Evolutionary conservation across 495 filamentous ascomycete species (phyloP).

Genomic region (Trichoderma reesei): DNA sequence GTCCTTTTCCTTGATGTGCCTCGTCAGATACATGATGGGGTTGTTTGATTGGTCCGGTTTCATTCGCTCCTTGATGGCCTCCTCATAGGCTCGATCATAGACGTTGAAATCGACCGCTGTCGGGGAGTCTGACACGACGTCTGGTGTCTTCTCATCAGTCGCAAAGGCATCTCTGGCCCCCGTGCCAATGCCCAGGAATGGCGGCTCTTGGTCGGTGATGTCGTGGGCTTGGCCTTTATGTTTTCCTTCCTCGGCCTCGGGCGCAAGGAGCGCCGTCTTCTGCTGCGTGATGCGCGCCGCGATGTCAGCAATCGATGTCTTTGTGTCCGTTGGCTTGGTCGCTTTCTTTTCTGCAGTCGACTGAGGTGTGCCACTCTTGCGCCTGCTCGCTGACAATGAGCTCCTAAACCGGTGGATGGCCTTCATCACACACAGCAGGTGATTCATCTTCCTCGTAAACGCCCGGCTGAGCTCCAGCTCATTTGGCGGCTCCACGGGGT

Average conservation of each 20-base stretch:
- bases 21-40: conserved; percentile 11
- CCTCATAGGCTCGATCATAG: conserved; percentile 77
- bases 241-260: conserved; percentile 11
- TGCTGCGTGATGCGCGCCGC: conserved; percentile 30
- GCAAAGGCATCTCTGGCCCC: conserved; percentile 35
- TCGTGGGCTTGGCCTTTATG: conserved; percentile 58
- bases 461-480: conserved; percentile 82
- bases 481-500: conserved; percentile 69
- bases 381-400: conserved; percentile 26
- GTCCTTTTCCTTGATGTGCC: conserved; percentile 10
- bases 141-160: conserved; percentile 18
- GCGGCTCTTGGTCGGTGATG: conserved; percentile 47
- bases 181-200: conserved; percentile 67
- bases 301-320: conserved; percentile 12
- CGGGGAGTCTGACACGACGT: conserved; percentile 73
- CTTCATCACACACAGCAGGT: conserved; percentile 81
- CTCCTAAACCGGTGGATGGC: conserved; percentile 79
- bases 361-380: conserved; percentile 15
- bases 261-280: conserved; percentile 24
- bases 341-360: conserved; percentile 23
- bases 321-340: conserved; percentile 17
- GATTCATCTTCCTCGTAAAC: conserved; percentile 78
- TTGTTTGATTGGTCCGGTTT: conserved; percentile 10
- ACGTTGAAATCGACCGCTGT: conserved; percentile 71
- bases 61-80: conserved; percentile 67